These are phyloP conservation scores for Cryphonectria radicalis DNA, from an alignment of 2,329 filamentous ascomycete genomes.

Conservation along the genomic window DNA sequence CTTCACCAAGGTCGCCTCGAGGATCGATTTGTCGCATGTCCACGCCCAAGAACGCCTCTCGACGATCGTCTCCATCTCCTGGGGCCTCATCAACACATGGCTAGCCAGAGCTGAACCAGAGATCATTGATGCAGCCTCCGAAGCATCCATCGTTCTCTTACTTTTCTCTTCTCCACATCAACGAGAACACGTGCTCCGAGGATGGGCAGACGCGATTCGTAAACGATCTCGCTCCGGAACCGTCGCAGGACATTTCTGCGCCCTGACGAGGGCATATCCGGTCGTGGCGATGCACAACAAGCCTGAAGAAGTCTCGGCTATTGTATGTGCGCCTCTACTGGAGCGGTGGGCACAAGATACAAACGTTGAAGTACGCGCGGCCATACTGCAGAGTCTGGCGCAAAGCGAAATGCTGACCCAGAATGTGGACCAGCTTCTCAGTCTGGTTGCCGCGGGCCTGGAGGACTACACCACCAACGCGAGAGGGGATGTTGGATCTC, in stretches of 20 bases:
- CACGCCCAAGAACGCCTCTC: constrained; percentile 3
- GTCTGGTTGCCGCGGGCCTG: constrained; percentile 61
- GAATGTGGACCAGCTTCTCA: constrained; percentile 47
- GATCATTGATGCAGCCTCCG: constrained; percentile 52
- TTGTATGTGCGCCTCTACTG: constrained; percentile 51
- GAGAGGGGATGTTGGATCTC: constrained; percentile 86
- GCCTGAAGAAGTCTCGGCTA: constrained; percentile 2
- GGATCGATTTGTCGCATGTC: not conserved
- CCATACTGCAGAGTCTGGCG: constrained; percentile 60
- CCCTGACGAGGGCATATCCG: constrained; percentile 55
- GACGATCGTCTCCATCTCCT: constrained; percentile 31
- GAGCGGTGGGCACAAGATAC: constrained; percentile 57
- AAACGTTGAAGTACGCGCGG: constrained; percentile 56
- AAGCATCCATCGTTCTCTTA: constrained; percentile 56
- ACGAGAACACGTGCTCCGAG: constrained; percentile 45
- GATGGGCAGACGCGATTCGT: constrained; percentile 53
- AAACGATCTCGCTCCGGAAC: constrained; percentile 42
- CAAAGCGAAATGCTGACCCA: constrained; percentile 50
- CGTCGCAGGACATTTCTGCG: constrained; percentile 57
- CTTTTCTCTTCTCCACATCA: constrained; percentile 45
- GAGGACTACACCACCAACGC: constrained; percentile 92
- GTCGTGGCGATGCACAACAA: constrained; percentile 35
- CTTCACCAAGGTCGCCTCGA: constrained; percentile 5
- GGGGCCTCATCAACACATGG: constrained; percentile 48
- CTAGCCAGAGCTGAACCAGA: constrained; percentile 56